Evolutionary conservation across 2,329 filamentous ascomycete species (phyloP).

Genomic region (Botryotinia calthae): DNA sequence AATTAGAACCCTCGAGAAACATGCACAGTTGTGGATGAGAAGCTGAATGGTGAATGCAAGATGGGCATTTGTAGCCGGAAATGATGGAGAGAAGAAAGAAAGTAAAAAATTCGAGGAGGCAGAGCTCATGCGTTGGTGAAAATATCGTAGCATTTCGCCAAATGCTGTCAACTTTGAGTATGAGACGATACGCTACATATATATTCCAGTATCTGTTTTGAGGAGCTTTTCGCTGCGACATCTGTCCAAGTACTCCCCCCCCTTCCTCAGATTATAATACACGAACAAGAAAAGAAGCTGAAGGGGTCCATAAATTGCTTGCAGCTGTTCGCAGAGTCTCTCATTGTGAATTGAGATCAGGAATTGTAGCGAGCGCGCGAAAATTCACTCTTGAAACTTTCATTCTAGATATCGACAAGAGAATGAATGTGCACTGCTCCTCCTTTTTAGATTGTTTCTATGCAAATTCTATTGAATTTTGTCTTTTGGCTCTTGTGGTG

Average conservation of each 20-base stretch:
- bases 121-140: background rate
- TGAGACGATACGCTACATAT: background rate
- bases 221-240: background rate
- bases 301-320: background rate
- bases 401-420: background rate
- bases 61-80: background rate
- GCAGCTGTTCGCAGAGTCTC: background rate
- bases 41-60: background rate
- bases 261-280: too few relatives aligned
- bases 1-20: background rate
- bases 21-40: background rate
- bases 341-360: background rate
- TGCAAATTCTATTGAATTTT: background rate
- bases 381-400: background rate
- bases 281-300: background rate
- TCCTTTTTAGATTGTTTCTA: background rate
- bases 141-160: fast-evolving
- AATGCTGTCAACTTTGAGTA: background rate
- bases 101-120: background rate
- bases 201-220: background rate
- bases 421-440: background rate
- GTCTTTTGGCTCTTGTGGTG: background rate
- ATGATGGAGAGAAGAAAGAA: background rate
- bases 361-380: background rate
- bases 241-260: background rate